A percentile compares a stretch with the other conserved stretches of the same genome.
Evolutionary conservation across 495 filamentous ascomycete genomes (phyloP).

Genomic region (Platismatia glauca): DNA sequence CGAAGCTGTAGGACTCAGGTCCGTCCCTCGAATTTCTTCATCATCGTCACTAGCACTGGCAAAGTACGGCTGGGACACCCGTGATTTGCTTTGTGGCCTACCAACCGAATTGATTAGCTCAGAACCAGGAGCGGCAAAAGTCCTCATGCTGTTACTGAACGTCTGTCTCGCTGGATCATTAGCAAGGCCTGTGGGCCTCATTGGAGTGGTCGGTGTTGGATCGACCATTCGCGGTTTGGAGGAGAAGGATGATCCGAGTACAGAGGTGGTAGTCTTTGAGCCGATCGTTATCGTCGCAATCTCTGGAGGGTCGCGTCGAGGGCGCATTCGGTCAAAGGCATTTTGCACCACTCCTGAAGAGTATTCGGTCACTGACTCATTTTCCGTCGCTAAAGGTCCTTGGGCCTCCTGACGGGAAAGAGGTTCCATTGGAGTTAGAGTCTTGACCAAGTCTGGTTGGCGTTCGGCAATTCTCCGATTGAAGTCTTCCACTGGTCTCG

Average conservation of each 20-base stretch:
- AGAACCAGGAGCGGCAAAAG: slow-evolving; percentile 65
- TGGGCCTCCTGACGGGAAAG: slow-evolving; percentile 5
- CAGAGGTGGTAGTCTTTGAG: slow-evolving; percentile 58
- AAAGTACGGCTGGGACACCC: slow-evolving; percentile 13
- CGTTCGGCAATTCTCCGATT: slow-evolving; percentile 31
- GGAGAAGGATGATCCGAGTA: slow-evolving; percentile 38
- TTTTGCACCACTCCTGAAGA: slow-evolving; percentile 47
- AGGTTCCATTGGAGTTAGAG: slow-evolving; percentile 3
- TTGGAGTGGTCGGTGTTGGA: neutral
- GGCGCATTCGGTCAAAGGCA: slow-evolving; percentile 59
- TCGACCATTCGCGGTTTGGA: slow-evolving; percentile 9
- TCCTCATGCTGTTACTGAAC: slow-evolving; percentile 59
- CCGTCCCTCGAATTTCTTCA: slow-evolving; percentile 20
- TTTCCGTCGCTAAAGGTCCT: slow-evolving; percentile 18
- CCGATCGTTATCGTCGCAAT: slow-evolving; percentile 87
- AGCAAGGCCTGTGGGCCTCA: neutral
- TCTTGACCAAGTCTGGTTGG: slow-evolving; percentile 13
- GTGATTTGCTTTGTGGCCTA: slow-evolving; percentile 11
- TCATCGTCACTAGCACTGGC: slow-evolving; percentile 16
- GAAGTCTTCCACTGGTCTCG: slow-evolving; percentile 31
- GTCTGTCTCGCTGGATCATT: slow-evolving; percentile 15
- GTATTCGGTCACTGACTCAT: slow-evolving; percentile 24
- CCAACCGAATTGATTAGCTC: slow-evolving; percentile 26
- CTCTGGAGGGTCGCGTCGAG: slow-evolving; percentile 56
- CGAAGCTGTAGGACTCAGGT: slow-evolving; percentile 16